Base-by-base conservation (phyloP, 2,329 filamentous ascomycete species). In the Fusarium subtropicale region DNA sequence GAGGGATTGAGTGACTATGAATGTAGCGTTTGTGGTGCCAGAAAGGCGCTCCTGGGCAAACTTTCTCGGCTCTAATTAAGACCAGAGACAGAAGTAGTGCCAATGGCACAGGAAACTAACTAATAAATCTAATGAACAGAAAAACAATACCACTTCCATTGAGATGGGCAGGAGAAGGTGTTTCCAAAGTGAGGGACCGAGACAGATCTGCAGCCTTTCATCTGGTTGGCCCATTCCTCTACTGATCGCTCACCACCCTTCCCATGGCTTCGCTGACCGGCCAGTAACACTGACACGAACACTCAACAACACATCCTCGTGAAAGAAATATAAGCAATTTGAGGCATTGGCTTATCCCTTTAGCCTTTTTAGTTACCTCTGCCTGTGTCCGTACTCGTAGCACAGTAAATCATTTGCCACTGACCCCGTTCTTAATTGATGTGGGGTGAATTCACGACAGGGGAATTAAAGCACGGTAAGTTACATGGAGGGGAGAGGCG, bases 171-270 rank as follows among this genome's bases (percentile, higher is more conserved):
- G 46, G 48, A 64, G 52, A 60, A 39, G 41, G 51, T 38, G 44
- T 51, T 61, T 65, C 44, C 20, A 41, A 52, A 52, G 48, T 10
- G 48, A 52, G 33, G 45, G 33, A 58, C 56, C 56, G 60, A 68
- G 62, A 72, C 47, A 65, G 66, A 71, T 73, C 66, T 69, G 68
- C 69, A 72, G 54, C 60, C 69, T 42, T 42, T 68, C 62, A 58
- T 48, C 44, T 64, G 59, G 51, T 63, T 51, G 41, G 36, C 34
- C 31, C 60, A 67, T 39, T 36, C 55, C 34, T 65, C 56, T 56
- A 64, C 69, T 60, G 64, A 71, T 52, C 48, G 45, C 47, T 55
- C 64, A 65, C 28, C 44, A 33, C 58, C 41, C 24, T 33, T 42
- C 22, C 48, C 42, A 47, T 54, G 30, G 42, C 22, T 53, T 53